Conservation (phyloP, 2,329 filamentous ascomycete genomes). For the Fusarium fracticaudum region DNA sequence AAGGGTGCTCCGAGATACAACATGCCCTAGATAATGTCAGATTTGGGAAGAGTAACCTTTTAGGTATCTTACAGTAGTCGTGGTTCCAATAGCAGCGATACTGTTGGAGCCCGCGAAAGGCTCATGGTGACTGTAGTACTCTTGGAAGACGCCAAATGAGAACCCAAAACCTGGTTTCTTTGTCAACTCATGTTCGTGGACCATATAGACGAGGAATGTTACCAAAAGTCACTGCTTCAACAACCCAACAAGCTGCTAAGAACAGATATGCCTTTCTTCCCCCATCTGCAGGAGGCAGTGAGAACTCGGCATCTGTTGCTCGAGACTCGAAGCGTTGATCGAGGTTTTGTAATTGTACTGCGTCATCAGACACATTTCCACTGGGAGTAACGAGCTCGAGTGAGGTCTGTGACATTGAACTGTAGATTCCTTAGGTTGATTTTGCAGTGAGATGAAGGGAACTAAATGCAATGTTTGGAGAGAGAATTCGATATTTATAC, state of each 20-base stretch:
- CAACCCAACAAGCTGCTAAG: conserved; percentile 37
- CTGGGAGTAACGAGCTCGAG: neutral
- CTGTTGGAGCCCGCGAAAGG: conserved; percentile 61
- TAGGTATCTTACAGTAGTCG: conserved; percentile 55
- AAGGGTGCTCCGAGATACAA: conserved; percentile 58
- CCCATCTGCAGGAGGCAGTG: conserved; percentile 48
- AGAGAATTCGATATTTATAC: neutral
- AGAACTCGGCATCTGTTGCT: conserved; percentile 23
- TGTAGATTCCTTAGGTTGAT: rapidly evolving
- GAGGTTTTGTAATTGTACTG: neutral
- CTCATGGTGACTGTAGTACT: conserved; percentile 67
- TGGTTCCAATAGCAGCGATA: conserved; percentile 69
- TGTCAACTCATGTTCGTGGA: neutral
- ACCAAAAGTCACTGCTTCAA: conserved; percentile 37
- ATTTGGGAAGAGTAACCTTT: too few relatives aligned
- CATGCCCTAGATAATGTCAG: conserved; percentile 10
- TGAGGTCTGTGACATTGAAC: conserved; percentile 9
- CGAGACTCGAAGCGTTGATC: neutral
- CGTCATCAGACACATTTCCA: neutral
- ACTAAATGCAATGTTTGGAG: neutral
- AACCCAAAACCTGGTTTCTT: conserved; percentile 65
- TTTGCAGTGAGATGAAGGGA: neutral
- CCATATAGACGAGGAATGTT: rapidly evolving
- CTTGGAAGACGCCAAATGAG: conserved; percentile 73
- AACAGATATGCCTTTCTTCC: conserved; percentile 51